Evolutionary conservation across 148 eudicot species (phyloP).

Genomic region (Rhododendron ferrugineum): DNA sequence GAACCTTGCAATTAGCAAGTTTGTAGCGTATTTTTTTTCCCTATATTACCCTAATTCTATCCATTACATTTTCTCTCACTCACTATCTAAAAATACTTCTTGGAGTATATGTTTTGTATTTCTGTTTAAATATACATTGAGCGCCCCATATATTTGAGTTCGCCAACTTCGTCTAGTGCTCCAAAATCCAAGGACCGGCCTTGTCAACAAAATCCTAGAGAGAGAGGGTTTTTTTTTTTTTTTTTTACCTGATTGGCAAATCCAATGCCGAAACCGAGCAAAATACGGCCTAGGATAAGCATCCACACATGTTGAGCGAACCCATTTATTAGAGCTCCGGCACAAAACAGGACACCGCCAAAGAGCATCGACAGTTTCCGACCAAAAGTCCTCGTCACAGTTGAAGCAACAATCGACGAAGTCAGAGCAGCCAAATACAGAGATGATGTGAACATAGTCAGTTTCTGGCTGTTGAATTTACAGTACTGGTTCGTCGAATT

Average conservation of each 20-base stretch:
- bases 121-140: too few species aligned
- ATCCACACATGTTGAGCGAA: slow-evolving; percentile 51
- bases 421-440: slow-evolving; percentile 64
- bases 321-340: slow-evolving; percentile 59
- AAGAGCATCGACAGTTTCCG: slow-evolving; percentile 65
- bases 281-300: slow-evolving; percentile 73
- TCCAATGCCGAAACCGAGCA: slow-evolving; percentile 75
- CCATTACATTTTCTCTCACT: too few species aligned
- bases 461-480: slow-evolving; percentile 57
- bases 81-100: too few species aligned
- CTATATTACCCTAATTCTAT: not conserved
- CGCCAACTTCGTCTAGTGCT: not conserved
- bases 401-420: slow-evolving; percentile 67
- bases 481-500: slow-evolving; percentile 55
- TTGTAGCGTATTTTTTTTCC: not conserved
- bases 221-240: not conserved
- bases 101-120: too few species aligned
- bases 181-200: not conserved
- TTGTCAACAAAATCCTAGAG: not conserved
- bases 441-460: slow-evolving; percentile 75
- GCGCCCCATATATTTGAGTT: not conserved
- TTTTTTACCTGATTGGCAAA: slow-evolving; percentile 68
- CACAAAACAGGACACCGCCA: slow-evolving; percentile 60
- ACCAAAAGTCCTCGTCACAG: slow-evolving; percentile 56
- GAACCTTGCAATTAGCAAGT: not conserved